phyloP scores from a whole-genome alignment of 164 flowering plant species.

The Cinnamomum micranthum region DNA sequence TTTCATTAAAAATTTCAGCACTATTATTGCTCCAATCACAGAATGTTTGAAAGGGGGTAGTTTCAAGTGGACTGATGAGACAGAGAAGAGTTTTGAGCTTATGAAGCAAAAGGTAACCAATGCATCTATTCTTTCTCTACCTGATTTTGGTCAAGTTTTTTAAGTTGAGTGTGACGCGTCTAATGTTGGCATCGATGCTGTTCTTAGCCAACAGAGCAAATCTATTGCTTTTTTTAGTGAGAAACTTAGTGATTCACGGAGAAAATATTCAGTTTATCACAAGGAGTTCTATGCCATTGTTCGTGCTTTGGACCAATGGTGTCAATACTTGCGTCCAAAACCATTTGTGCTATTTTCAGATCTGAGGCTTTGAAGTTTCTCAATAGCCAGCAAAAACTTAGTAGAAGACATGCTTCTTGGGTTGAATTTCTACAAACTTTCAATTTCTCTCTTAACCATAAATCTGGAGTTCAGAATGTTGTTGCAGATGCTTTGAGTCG shows the following conservation, averaged over 20 bases:
- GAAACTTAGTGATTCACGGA: no score
- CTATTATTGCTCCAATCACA: neutral
- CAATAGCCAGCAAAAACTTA: neutral
- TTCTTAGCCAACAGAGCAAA: neutral
- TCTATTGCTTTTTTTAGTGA: neutral
- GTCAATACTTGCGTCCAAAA: neutral
- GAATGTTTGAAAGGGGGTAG: neutral
- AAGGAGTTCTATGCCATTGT: neutral
- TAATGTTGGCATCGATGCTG: neutral
- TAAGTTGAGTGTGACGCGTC: neutral
- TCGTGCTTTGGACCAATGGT: neutral
- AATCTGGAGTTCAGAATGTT: neutral
- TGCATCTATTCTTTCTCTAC: neutral
- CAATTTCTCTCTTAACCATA: neutral
- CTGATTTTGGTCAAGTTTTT: neutral
- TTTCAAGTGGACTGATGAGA: neutral
- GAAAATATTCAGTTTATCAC: neutral
- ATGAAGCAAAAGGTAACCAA: neutral
- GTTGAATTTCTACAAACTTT: neutral
- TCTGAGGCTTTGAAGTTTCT: neutral
- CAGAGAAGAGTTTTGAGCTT: neutral
- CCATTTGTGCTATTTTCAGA: neutral
- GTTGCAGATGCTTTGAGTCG: slow-evolving; percentile 7
- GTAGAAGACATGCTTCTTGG: neutral
- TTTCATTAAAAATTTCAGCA: neutral